Evolutionary conservation across 768 basidiomycete genomes (phyloP), one percentile per base, ranked within the genome.

Genomic region (Lactarius trivialis): DNA sequence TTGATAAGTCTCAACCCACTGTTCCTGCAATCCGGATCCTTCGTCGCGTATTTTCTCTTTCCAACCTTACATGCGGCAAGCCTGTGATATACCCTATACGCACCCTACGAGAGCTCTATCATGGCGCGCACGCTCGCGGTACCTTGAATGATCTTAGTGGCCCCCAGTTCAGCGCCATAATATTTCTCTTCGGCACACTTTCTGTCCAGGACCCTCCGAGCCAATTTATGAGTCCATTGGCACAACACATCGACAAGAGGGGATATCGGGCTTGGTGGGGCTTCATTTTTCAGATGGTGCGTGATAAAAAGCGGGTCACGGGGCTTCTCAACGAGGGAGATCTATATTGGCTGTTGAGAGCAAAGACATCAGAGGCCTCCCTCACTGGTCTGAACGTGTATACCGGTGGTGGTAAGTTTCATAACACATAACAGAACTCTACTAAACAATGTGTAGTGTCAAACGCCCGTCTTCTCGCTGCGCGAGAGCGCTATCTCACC

Each of bases 291-390:
- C 73, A 76, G 56, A 66, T 86, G 12, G 76, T 75, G 9, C 71
- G 68, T 37, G 78, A 81, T 67, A 85, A 85, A 70, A 66, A 70
- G 39, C 60, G 64, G 37, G 60, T 73, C n/a, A 73, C 71, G 39
- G 70, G 74, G 60, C 17, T 61, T 9, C 65, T 73, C 34, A 70
- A 63, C 17, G 71, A 74, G 48, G 74, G 78, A n/a, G 85, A 88
- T 68, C 76, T 77, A 53, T 88, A 82, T 70, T 88, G 86, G 86
- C 69, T 82, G 52, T 81, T 88, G 81, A 78, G 73, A 36, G 79
- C 79, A 14, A 57, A 30, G 43, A 49, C 58, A 15, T 48, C 58
- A 34, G 58, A 57, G 34, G 55, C 48, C 24, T 41, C 50, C 9
- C 32, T 60, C 3, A 26, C 33, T 14, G 28, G 53, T 15, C 7